These are phyloP conservation scores for Lactarius quietus DNA, from an alignment of 768 basidiomycete genomes.

Conservation along the genomic window DNA sequence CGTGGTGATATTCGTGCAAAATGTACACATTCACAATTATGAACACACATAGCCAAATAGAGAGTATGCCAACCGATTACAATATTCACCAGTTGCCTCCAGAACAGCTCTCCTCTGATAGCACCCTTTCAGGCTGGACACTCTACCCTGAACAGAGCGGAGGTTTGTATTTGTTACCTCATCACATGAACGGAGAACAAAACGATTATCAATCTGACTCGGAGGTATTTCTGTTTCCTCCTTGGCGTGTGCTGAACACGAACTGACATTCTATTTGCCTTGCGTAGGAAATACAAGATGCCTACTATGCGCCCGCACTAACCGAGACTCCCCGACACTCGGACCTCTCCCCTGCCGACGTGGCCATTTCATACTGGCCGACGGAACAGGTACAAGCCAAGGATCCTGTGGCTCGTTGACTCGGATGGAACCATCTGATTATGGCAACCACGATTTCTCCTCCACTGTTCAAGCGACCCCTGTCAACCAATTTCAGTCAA, in stretches of 20 bases:
- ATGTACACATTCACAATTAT: too few species aligned
- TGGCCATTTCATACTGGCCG: conserved; percentile 5
- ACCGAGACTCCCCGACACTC: background rate
- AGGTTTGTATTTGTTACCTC: background rate
- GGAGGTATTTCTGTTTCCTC: conserved; percentile 2
- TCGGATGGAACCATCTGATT: background rate
- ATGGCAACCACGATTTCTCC: background rate
- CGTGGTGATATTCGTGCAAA: too few species aligned
- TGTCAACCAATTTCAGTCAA: background rate
- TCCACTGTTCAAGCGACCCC: background rate
- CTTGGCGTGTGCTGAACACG: background rate
- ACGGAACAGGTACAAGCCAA: conserved; percentile 2
- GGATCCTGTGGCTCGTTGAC: background rate
- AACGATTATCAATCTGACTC: background rate
- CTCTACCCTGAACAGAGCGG: background rate
- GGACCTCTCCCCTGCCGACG: background rate
- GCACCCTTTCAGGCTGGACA: background rate
- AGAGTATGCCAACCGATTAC: too few species aligned
- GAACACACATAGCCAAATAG: too few species aligned
- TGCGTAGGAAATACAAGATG: background rate
- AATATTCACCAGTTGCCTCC: conserved; percentile 9
- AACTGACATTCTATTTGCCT: background rate
- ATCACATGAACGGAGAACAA: conserved; percentile 11
- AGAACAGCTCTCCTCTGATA: background rate
- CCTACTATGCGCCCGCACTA: background rate